Evolutionary conservation across 139 green algal genomes (phyloP), one percentile per base, ranked within the genome.

Genomic region (Mychonastes homosphaera): DNA sequence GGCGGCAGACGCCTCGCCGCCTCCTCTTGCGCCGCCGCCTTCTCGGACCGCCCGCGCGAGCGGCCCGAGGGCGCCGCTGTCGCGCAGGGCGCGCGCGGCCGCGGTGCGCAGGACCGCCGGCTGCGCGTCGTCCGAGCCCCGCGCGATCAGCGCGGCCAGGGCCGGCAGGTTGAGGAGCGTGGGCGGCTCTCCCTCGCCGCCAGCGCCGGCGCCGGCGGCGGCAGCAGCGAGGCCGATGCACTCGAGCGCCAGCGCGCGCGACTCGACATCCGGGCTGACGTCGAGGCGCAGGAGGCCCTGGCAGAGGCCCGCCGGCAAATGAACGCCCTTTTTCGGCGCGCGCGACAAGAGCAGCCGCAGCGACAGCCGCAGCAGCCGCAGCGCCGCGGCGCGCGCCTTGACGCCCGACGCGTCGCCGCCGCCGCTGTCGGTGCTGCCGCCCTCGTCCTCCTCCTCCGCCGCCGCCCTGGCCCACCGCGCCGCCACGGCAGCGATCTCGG

Each of bases 41-140:
- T 21, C 24, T 13, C 35, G 3, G 53, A 21, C 23, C 38, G 13
- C 18, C 40, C 40, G 27, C n/a, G n/a, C 29, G 32, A 62, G 39
- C 2, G 62, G 57, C 46, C 44, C 45, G 45, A 84, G 55, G 19
- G 80, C 32, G 36, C 56, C 64, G 13, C 72, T 76, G 19, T 68
- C 41, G 6, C 57, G 53, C 44, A 89, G 68, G 18, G 79, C 73
- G 3, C 68, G 38, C 10, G 53, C 77, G 9, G 69, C 77, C n/a
- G 77, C 83, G 30, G 57, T 21, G 3, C 83, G 77, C 30, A 84
- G 39, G 15, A 78, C 64, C 10, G 76, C 65, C 24, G 79, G 64
- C 66, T 86, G 70, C 35, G 30, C 38, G 0, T 71, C 59, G 43
- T 60, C 12, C 10, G 53, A 62, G 45, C 33, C 62, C 13, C 34